Conservation (phyloP, 225 moss, liverwort and hornwort species). For the Rhytidiadelphus loreus region DNA sequence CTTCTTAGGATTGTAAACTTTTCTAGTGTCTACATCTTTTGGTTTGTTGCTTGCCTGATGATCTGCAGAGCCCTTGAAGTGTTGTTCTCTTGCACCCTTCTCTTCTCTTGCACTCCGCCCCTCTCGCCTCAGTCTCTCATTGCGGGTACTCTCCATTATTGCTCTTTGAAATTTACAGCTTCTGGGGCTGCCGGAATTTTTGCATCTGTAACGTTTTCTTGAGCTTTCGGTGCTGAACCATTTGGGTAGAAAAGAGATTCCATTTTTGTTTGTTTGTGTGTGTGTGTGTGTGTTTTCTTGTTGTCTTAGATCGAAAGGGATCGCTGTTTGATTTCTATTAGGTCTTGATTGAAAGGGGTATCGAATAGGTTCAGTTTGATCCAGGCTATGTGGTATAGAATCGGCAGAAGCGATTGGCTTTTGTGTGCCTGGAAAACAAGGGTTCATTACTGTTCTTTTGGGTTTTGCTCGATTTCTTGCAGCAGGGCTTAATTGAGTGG, state of each 20-base stretch:
- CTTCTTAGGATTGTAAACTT: not conserved
- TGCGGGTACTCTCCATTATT: not conserved
- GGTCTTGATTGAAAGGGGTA: not conserved
- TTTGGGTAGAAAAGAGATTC: not conserved
- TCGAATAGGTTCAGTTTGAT: not conserved
- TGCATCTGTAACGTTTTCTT: not conserved
- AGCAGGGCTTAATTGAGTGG: not conserved
- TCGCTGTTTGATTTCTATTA: not conserved
- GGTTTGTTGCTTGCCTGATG: not conserved
- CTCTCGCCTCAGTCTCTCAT: not conserved
- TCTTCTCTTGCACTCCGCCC: not conserved
- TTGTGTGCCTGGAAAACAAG: not conserved
- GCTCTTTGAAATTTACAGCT: not conserved
- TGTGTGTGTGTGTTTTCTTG: not conserved
- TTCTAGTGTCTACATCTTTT: too few relatives aligned
- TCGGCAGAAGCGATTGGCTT: not conserved
- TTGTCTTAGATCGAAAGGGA: not conserved
- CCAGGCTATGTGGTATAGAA: not conserved
- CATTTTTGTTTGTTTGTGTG: not conserved
- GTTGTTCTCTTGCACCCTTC: not conserved
- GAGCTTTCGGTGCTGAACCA: not conserved
- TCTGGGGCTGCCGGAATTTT: not conserved
- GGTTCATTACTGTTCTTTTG: not conserved
- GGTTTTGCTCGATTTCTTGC: not conserved
- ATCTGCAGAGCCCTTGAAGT: not conserved